A percentile compares a stretch with the other conserved stretches of the same genome.
Evolutionary conservation across 2,329 filamentous ascomycete genomes (phyloP).

Genomic region (Emmonsiellopsis sp.): DNA sequence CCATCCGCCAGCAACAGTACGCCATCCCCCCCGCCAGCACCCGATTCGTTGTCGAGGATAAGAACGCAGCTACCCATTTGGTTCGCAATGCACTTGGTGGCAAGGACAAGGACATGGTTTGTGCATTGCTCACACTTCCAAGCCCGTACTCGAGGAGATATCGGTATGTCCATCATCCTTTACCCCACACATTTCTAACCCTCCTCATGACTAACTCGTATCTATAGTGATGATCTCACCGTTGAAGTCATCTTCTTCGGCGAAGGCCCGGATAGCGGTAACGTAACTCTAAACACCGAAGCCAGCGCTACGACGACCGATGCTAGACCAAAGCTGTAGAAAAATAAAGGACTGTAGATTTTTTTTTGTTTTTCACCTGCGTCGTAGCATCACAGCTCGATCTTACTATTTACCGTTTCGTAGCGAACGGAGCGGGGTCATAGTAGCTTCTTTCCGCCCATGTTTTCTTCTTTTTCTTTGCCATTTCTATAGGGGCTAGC

Average conservation of each 20-base stretch:
- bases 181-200: neutral
- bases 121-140: conserved; percentile 80
- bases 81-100: conserved; percentile 92
- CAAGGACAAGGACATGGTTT: conserved; percentile 86
- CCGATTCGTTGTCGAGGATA: conserved; percentile 89
- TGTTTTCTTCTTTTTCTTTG: neutral
- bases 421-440: no score
- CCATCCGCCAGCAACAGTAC: conserved; percentile 86
- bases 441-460: neutral
- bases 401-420: neutral
- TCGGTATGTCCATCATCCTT: conserved; percentile 46
- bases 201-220: conserved; percentile 12
- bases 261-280: conserved; percentile 63
- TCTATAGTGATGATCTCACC: conserved; percentile 74
- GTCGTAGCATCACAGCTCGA: neutral
- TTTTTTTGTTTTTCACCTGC: neutral
- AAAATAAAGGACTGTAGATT: neutral
- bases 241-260: conserved; percentile 99
- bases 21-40: conserved; percentile 59
- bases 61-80: conserved; percentile 91
- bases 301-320: conserved; percentile 57
- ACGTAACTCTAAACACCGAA: conserved; percentile 75
- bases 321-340: conserved; percentile 40
- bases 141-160: conserved; percentile 87
- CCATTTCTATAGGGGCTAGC: neutral